Base-by-base conservation (phyloP, 495 filamentous ascomycete species). In the Saxophila tyrrhenica region DNA sequence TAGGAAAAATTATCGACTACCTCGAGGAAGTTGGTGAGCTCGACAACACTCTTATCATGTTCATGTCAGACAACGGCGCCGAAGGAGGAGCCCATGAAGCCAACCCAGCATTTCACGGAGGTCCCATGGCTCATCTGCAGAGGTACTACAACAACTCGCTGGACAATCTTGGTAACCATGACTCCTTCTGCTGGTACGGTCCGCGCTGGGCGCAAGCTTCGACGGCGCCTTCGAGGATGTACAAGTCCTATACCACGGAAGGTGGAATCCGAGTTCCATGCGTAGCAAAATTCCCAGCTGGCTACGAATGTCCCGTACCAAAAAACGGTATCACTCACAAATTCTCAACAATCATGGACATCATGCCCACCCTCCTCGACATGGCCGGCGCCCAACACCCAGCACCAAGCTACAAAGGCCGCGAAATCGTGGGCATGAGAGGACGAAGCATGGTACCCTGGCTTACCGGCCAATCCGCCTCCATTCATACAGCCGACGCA, bases 101-200 rank as follows among this genome's bases (percentile, higher is more conserved):
- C 3, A 48, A 48, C 17, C 45, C 45, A 3, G 45, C 45, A 3
- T 48, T 48, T 17, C 45, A 48, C 13, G 45, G 45, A 2, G 45
- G 45, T 11, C 45, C 45, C 21, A 48, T 48, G 45, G 24, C 45
- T 15, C 24, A 48, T 25, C 45, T 48, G 10, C 45, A 48, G 24
- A 23, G 24, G 19, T 48, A 48, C 21, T 48, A 78, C 57, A 69
- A 79, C 60, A 82, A 81, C 64, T 72, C 68, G 47, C 64, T 78
- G 24, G 75, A 78, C 15, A 83, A 82, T 53, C 69, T 81, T 23
- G 79, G 78, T 25, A 73, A 74, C 60, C 68, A 67, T 42, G 74
- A 81, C 64, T 75, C 71, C 0, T 81, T 80, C 62, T 73, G 79
- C 59, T 81, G 78, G 78, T 81, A 82, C 56, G 77, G 79, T 3